A percentile compares a stretch with the other conserved stretches of the same genome.
Conservation (phyloP, 148 eudicot species). For the Camellia japonica region DNA sequence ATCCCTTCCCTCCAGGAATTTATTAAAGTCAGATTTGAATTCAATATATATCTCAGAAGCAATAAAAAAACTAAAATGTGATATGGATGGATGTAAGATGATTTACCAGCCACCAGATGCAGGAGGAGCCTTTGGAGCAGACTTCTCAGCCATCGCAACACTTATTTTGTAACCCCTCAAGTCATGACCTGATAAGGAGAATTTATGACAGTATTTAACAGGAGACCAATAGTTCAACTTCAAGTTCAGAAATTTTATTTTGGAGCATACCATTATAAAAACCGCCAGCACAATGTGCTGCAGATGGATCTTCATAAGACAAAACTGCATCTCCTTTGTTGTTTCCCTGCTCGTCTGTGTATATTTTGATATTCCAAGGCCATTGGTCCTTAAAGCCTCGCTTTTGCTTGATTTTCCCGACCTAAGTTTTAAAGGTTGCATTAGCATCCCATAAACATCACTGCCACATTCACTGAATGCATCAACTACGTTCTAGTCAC, state of each 20-base stretch:
- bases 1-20: background rate
- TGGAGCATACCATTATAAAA: slow-evolving; percentile 62
- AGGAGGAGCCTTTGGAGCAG: too few species aligned
- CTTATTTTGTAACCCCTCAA: too few species aligned
- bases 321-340: slow-evolving; percentile 90
- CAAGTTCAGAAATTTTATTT: background rate
- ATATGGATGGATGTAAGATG: background rate
- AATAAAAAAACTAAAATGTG: background rate
- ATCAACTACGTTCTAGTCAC: background rate
- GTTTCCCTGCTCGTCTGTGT: slow-evolving; percentile 89
- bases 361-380: slow-evolving; percentile 90
- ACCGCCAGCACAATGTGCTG: slow-evolving; percentile 89
- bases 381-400: slow-evolving; percentile 96
- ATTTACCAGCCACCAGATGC: too few species aligned
- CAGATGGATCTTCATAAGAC: slow-evolving; percentile 91
- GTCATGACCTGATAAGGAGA: background rate
- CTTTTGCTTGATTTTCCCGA: slow-evolving; percentile 92
- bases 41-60: background rate
- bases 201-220: slow-evolving; percentile 2
- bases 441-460: background rate
- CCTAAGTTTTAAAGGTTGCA: slow-evolving; percentile 35
- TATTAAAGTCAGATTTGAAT: background rate
- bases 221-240: background rate
- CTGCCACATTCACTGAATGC: background rate
- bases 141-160: too few species aligned